These are phyloP conservation scores for Trichosporon sp. DNA, from an alignment of 1,284 basidiomycete genomes.

Conservation along the genomic window DNA sequence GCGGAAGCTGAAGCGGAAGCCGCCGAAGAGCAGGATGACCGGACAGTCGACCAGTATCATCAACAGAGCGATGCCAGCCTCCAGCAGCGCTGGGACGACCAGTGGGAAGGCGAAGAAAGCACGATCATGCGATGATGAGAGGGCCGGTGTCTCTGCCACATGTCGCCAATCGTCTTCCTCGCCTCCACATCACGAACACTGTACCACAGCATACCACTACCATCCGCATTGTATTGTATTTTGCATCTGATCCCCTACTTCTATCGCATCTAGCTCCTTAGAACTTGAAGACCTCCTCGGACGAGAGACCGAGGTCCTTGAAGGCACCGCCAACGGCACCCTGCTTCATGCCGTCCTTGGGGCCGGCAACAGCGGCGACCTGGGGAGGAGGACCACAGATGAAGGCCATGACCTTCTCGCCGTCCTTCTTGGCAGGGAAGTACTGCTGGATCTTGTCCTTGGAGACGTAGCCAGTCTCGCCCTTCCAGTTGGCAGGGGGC, in stretches of 20 bases:
- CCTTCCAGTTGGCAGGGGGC: conserved; percentile 64
- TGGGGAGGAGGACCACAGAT: conserved; percentile 90
- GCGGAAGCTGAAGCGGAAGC: neutral
- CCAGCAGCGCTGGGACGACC: neutral
- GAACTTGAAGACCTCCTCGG: conserved; percentile 57
- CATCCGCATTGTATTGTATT: neutral
- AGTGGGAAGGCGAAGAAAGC: conserved; percentile 6
- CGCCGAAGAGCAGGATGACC: neutral
- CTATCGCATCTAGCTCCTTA: conserved; percentile 19
- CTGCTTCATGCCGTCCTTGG: conserved; percentile 63
- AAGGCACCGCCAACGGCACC: conserved; percentile 75
- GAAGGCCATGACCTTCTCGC: conserved; percentile 80
- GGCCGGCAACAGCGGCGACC: conserved; percentile 63
- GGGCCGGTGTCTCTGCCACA: neutral
- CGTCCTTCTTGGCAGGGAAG: conserved; percentile 54
- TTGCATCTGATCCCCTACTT: neutral
- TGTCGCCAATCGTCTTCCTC: neutral
- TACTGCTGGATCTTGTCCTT: conserved; percentile 66
- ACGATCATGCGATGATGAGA: conserved; percentile 3
- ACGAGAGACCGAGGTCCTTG: conserved; percentile 78
- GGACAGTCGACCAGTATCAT: neutral
- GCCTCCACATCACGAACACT: neutral
- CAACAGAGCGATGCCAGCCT: neutral
- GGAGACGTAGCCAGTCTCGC: conserved; percentile 66
- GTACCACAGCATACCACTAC: neutral